Base-by-base conservation (phyloP, 805 yeast genomes). In the Pichia pseudocactophila region DNA sequence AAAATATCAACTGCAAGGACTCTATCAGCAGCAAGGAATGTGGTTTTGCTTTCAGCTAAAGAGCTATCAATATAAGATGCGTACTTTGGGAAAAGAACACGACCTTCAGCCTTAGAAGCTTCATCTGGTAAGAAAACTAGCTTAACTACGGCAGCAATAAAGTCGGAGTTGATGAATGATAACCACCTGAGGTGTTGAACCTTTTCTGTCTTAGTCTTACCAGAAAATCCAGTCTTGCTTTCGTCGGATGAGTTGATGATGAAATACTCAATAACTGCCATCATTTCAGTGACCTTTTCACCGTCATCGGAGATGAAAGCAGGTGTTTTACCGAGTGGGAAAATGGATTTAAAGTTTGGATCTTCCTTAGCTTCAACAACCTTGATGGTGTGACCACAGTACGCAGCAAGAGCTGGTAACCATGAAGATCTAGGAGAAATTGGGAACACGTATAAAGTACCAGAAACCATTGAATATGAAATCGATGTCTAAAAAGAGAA, bases 181-280 rank as follows among this genome's bases (percentile, higher is more conserved):
- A 76, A 56, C 95, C 95, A 88, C 66, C 70, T 76, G 54, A 85
- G 61, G 55, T 84, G 68, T 54, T 62, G 62, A 44, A 80, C 83
- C 55, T 73, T 69, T 56, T 82, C 85, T 48, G 66, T 63, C 51
- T 70, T 66, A 61, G 70, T 69, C 57, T 71, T 70, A 53, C 95
- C 96, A 36, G 42, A 50, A 45, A 74, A 68, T 78, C 72, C 44
- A 16, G 52, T 44, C 4, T 34, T 78, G 8, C 7, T 22, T 22
- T 22, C 25, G 8, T 22, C 25, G 3, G 11, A 11, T 30, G 40
- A 30, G 13, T 31, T 38, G n/a, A n/a, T 17, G 22, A 31, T 13
- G 10, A 43, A 16, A 26, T 43, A 43, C 9, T 30, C 25, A 28
- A 16, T 22, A 22, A 43, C 35, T 7, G 46, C 46, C 9, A 43